Conservation (phyloP, 2,329 filamentous ascomycete species). For the Neonectria faginata region DNA sequence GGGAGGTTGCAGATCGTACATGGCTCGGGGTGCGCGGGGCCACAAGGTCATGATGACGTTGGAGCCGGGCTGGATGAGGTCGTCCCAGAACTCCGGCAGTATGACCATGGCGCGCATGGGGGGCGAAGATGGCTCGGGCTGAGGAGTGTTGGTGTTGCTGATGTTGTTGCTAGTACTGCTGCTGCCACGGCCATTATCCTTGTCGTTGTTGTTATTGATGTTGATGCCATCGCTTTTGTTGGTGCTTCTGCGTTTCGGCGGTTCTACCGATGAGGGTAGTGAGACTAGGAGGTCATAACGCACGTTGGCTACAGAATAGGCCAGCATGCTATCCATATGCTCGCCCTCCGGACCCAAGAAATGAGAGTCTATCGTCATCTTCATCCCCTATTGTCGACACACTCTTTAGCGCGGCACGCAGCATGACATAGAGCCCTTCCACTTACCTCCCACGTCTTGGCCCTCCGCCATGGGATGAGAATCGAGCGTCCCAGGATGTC, state of each 20-base stretch:
- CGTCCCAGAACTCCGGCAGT: conserved; percentile 32
- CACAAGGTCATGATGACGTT: conserved; percentile 27
- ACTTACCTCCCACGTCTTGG: conserved; percentile 34
- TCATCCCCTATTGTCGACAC: conserved; percentile 25
- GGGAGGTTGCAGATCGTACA: conserved; percentile 10
- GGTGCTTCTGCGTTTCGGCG: conserved; percentile 14
- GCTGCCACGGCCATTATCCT: neutral
- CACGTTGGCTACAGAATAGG: conserved; percentile 16
- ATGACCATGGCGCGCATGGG: conserved; percentile 23
- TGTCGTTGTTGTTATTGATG: neutral
- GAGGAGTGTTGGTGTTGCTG: neutral
- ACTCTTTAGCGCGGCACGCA: neutral
- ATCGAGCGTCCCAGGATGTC: conserved; percentile 24
- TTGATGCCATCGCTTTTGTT: conserved; percentile 2
- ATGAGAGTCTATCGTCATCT: conserved; percentile 31
- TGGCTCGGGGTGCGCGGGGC: conserved; percentile 3
- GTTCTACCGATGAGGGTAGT: conserved; percentile 21
- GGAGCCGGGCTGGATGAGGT: conserved; percentile 29
- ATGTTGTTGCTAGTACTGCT: neutral
- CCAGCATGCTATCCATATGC: conserved; percentile 7
- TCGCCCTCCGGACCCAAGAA: conserved; percentile 18
- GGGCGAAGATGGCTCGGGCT: neutral
- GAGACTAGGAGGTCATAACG: conserved; percentile 25
- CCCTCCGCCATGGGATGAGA: conserved; percentile 30
- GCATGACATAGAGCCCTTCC: neutral